Conservation (phyloP, 805 yeast genomes). For the Candida schatavii region DNA sequence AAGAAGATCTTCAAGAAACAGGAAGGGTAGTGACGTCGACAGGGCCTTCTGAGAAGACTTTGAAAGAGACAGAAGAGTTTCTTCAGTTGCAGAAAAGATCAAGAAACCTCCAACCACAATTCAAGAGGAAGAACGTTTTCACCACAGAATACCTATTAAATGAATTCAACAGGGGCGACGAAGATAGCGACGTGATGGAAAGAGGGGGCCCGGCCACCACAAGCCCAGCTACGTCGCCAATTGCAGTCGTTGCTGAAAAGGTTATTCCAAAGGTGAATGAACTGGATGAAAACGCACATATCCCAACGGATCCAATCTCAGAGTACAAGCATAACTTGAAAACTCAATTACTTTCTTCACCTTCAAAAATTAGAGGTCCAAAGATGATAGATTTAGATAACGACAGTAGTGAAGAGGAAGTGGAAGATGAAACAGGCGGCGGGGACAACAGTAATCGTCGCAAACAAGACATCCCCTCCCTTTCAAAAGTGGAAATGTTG, state of each 20-base stretch:
- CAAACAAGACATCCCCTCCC: constrained; percentile 21
- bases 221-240: constrained; percentile 35
- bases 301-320: constrained; percentile 29
- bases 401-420: constrained; percentile 21
- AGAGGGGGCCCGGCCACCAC: constrained; percentile 11
- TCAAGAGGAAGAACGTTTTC: constrained; percentile 22
- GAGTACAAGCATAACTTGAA: constrained; percentile 33
- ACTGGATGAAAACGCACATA: background rate
- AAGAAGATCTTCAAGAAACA: constrained; percentile 29
- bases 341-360: constrained; percentile 23
- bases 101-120: constrained; percentile 29
- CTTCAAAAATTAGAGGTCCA: constrained; percentile 13
- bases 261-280: background rate
- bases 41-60: constrained; percentile 21
- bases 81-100: constrained; percentile 33
- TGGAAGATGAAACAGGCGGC: constrained; percentile 14
- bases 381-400: constrained; percentile 19
- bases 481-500: constrained; percentile 31
- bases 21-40: constrained; percentile 19
- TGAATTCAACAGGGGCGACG: constrained; percentile 29
- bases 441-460: constrained; percentile 7
- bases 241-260: background rate
- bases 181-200: constrained; percentile 9
- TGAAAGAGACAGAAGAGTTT: constrained; percentile 30
- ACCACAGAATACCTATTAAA: constrained; percentile 30